Conservation (phyloP, 2,329 filamentous ascomycete species). For the Aspergillus aculeatinus region DNA sequence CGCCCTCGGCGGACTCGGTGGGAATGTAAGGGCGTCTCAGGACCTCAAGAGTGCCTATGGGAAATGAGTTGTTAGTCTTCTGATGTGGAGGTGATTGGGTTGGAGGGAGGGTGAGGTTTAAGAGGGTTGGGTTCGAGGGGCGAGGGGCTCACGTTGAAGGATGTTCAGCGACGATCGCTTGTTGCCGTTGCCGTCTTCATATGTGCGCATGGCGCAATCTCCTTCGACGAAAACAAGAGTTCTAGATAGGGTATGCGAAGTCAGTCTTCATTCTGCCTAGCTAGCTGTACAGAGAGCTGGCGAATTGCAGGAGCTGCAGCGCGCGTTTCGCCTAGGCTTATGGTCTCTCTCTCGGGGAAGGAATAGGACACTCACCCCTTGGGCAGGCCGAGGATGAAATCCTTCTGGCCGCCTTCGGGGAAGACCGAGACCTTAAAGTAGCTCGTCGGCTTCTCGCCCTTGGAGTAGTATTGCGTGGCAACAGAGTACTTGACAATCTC, state of each 20-base stretch:
- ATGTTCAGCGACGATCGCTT: constrained; percentile 63
- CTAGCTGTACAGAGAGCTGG: too few species aligned
- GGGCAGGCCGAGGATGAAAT: constrained; percentile 69
- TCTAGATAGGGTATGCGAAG: constrained; percentile 46
- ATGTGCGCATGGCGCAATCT: constrained; percentile 68
- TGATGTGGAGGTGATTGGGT: neutral
- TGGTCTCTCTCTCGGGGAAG: too few species aligned
- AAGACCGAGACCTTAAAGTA: constrained; percentile 85
- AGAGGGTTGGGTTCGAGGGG: neutral
- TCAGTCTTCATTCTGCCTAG: neutral
- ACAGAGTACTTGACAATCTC: constrained; percentile 77
- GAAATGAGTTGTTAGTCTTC: constrained; percentile 5
- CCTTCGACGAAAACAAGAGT: constrained; percentile 80
- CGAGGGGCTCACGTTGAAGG: constrained; percentile 68
- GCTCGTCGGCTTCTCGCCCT: constrained; percentile 72
- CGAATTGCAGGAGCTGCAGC: too few species aligned
- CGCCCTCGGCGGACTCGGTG: constrained; percentile 9
- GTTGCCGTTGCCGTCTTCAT: constrained; percentile 70
- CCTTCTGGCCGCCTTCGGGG: constrained; percentile 65
- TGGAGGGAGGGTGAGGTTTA: too few species aligned
- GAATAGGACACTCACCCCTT: constrained; percentile 73
- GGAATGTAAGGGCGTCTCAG: constrained; percentile 30
- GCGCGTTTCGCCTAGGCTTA: too few species aligned
- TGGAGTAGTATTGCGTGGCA: constrained; percentile 64
- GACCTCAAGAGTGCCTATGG: constrained; percentile 34